These are phyloP conservation scores for Trichomonas vaginalis DNA, from an alignment of 208 protist genomes.

Conservation along the genomic window DNA sequence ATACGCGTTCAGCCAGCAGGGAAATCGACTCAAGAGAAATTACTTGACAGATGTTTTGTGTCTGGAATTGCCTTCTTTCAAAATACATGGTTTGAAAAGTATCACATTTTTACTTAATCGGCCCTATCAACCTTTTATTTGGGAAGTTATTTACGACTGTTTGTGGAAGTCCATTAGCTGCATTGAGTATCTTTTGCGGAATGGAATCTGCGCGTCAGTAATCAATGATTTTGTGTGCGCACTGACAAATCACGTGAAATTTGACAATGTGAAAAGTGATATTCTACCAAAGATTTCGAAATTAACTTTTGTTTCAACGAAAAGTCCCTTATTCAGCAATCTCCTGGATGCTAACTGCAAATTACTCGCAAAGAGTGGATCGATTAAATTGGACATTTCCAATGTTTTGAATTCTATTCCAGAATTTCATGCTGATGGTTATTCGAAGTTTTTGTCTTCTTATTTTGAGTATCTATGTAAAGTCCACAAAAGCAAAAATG, in stretches of 20 bases:
- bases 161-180: not conserved
- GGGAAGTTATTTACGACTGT: not conserved
- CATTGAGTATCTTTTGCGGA: not conserved
- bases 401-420: not conserved
- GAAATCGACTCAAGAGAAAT: not conserved
- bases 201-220: not conserved
- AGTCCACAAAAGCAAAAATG: not conserved
- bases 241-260: not conserved
- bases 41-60: not conserved
- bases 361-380: not conserved
- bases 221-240: not conserved
- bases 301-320: not conserved
- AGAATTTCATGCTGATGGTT: too few relatives aligned
- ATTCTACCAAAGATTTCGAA: not conserved
- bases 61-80: not conserved
- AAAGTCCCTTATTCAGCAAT: not conserved
- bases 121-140: not conserved
- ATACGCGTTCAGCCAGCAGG: not conserved
- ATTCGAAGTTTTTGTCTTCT: too few relatives aligned
- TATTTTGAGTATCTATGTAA: not conserved
- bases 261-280: not conserved
- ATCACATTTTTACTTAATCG: not conserved
- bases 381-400: not conserved
- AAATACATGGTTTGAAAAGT: not conserved
- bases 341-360: not conserved